These are phyloP conservation scores for Leccinum disarticulatum DNA, from an alignment of 768 basidiomycete species.

Conservation along the genomic window DNA sequence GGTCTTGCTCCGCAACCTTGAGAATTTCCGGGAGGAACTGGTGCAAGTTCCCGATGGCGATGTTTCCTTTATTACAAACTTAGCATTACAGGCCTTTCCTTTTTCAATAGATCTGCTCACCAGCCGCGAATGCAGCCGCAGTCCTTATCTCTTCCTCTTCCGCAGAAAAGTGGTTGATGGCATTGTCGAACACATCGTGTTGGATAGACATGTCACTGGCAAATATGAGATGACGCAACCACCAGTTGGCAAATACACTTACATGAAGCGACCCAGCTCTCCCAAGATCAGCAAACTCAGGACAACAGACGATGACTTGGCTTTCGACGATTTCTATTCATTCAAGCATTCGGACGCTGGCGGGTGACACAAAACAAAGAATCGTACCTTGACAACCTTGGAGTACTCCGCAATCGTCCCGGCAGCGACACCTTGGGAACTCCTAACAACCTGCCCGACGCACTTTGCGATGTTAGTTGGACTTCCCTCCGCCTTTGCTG, in stretches of 20 bases:
- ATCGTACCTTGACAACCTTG: slow-evolving; percentile 69
- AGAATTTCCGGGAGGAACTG: slow-evolving; percentile 86
- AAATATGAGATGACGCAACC: slow-evolving; percentile 5
- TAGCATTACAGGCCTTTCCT: not conserved
- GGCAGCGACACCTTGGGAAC: slow-evolving; percentile 68
- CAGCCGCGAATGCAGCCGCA: slow-evolving; percentile 93
- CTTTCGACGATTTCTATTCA: slow-evolving; percentile 52
- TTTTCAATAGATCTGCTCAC: slow-evolving; percentile 40
- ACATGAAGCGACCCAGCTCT: slow-evolving; percentile 92
- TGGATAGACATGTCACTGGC: slow-evolving; percentile 84
- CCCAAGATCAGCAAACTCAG: slow-evolving; percentile 88
- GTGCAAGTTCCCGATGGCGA: slow-evolving; percentile 89
- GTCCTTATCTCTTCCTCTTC: slow-evolving; percentile 85
- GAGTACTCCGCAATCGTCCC: slow-evolving; percentile 85
- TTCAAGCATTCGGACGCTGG: slow-evolving; percentile 1
- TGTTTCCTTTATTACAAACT: slow-evolving; percentile 65
- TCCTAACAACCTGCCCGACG: slow-evolving; percentile 78
- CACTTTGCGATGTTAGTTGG: slow-evolving; percentile 80
- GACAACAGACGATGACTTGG: slow-evolving; percentile 65
- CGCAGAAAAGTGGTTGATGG: slow-evolving; percentile 71
- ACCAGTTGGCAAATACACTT: slow-evolving; percentile 8
- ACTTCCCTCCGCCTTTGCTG: slow-evolving; percentile 53
- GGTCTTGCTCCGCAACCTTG: slow-evolving; percentile 70
- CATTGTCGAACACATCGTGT: slow-evolving; percentile 70
- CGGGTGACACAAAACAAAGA: not conserved